These are phyloP conservation scores for Avena eriantha DNA, from an alignment of 176 grass and related monocot genomes.

Conservation along the genomic window DNA sequence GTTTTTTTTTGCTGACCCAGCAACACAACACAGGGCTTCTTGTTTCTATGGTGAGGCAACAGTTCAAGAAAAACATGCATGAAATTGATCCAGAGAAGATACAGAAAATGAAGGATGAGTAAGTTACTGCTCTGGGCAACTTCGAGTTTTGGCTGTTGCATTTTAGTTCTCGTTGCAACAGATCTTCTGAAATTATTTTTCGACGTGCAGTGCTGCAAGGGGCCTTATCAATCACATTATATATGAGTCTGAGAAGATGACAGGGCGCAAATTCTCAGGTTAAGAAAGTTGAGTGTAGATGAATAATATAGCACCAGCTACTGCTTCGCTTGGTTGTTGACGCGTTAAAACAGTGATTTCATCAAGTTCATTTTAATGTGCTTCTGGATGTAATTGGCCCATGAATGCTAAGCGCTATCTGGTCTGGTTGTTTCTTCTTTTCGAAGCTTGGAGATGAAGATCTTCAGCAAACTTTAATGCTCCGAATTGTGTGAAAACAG, in stretches of 20 bases:
- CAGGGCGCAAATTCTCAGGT: constrained; percentile 74
- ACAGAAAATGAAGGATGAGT: constrained; percentile 95
- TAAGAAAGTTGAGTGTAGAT: constrained; percentile 34
- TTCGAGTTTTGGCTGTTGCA: not conserved
- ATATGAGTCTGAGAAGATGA: constrained; percentile 84
- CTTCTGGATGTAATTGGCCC: not conserved
- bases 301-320: constrained; percentile 29
- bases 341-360: constrained; percentile 29
- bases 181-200: constrained; percentile 40
- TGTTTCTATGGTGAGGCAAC: constrained; percentile 85
- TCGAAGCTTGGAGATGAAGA: not conserved
- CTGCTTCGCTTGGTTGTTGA: constrained; percentile 16
- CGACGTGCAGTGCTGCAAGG: constrained; percentile 76
- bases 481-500: not conserved
- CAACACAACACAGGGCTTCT: constrained; percentile 86
- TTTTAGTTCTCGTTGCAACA: not conserved
- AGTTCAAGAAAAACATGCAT: constrained; percentile 93
- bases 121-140: constrained; percentile 25
- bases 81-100: constrained; percentile 96
- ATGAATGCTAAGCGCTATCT: not conserved
- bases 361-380: not conserved
- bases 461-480: not conserved
- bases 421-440: not conserved
- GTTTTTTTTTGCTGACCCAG: constrained; percentile 55
- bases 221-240: constrained; percentile 97